phyloP scores from a whole-genome alignment of 441 rosid genomes.

The Adansonia grandidieri region DNA sequence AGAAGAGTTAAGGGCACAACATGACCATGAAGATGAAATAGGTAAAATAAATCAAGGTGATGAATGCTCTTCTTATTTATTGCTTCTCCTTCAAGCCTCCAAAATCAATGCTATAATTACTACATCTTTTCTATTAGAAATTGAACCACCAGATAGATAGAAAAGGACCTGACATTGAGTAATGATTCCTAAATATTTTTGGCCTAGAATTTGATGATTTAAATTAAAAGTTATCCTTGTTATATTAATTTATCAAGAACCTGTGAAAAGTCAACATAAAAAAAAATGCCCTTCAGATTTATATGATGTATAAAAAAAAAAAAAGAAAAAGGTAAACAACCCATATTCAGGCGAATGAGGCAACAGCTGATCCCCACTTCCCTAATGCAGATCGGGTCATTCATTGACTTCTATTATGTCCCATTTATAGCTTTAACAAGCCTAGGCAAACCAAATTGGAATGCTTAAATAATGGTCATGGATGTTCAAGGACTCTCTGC shows the following conservation, averaged over 20 bases:
- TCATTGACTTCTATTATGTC: background rate
- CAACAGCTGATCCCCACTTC: background rate
- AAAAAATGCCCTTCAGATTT: background rate
- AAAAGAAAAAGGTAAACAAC: background rate
- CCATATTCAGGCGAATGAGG: background rate
- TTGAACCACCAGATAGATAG: background rate
- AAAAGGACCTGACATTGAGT: background rate
- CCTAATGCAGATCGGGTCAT: background rate
- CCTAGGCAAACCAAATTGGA: background rate
- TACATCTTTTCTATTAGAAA: background rate
- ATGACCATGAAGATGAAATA: background rate
- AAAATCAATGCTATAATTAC: conserved; percentile 4
- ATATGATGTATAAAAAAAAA: background rate
- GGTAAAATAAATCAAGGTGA: background rate
- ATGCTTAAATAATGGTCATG: background rate
- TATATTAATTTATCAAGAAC: background rate
- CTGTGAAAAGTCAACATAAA: background rate
- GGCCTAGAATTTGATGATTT: background rate
- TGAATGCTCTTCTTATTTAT: background rate
- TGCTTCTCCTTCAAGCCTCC: background rate
- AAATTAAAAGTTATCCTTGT: background rate
- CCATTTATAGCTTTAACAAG: background rate
- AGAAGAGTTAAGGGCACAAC: background rate
- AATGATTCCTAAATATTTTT: background rate
- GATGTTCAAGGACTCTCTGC: background rate